Evolutionary conservation across 1,139 yeast genomes (phyloP), one percentile per base, ranked within the genome.

Genomic region (Dujonia santamariae): DNA sequence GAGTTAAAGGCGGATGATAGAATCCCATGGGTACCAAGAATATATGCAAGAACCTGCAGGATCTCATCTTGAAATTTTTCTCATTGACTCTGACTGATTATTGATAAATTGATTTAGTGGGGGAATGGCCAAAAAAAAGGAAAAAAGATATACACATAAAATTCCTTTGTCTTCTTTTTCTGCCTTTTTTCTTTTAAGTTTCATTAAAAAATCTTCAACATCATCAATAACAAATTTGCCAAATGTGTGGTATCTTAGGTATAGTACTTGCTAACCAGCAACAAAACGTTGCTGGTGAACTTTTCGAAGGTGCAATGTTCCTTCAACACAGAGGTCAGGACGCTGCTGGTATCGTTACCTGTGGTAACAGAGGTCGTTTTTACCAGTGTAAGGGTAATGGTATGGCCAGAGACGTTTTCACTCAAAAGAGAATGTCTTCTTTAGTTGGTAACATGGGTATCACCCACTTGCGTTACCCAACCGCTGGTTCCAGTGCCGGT

Each of bases 311-410:
- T 14, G 85, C 95, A 43, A 80, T 88, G 69, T 92, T 84, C 57
- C 70, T 92, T 43, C 99, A 92, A 58, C 99, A 92, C 57, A 78
- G 99, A 54, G 99, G 99, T 31, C 99, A 92, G 63, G 99, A 92
- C 59, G 99, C 99, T 9, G 97, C 97, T n/a, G 99, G 99, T 44
- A 90, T 92, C 40, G 94, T 87, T 27, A 94, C 98, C 9, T 88
- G 97, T 61, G 98, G 97, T 34, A 69, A 85, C 34, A 80, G 90
- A 45, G 99, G 98, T 45, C 74, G 98, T 40, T 74, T 94, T 39
- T 90, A 87, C 65, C 97, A 92, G 64, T 92, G 97, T 63, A 92
- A 92, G 64, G 99, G 99, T 47, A 92, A 88, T 59, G 99, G 99
- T 44, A 87, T 94, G 97, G 97, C 96, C 38, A 77, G 95, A 51